Base-by-base conservation (phyloP, 1,284 basidiomycete species). In the Golubevia sp. region DNA sequence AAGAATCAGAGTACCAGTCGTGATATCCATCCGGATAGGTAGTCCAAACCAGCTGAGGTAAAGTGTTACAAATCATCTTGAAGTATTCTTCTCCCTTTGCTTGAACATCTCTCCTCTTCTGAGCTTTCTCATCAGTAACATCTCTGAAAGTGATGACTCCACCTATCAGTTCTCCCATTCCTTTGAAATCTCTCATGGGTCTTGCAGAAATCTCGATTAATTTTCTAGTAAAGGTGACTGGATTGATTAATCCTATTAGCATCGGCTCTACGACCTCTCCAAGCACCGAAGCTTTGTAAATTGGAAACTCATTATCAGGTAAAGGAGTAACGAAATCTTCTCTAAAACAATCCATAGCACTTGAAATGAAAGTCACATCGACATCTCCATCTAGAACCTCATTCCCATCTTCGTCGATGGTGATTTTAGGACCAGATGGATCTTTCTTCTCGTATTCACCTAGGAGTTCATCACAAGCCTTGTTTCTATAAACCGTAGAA, bases 31-130 rank as follows among this genome's bases (percentile, higher is more conserved):
- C 68, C 23, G 79, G 74, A 20, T 61, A 64, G 11, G 83, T 83
- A 34, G 77, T 79, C 82, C 81, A 84, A 1, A 84, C 74, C 53
- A 84, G 63, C 50, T 84, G 82, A 1, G 84, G 82, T 67, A 79
- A 69, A 24, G 64, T 66, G 66, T 79, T 72, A 58, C 74, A 77
- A 51, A 75, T 71, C 51, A 68, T 73, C 49, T 70, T 69, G 66
- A 79, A 79, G 59, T 77, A 79, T 38, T 71, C 67, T 30, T 77
- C 73, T 13, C 58, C 56, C 7, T 48, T 4, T 7, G 56, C 58
- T 48, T 50, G 51, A 8, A 48, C 58, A 2, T 54, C 24, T 24
- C 38, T 18, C 54, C 64, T 66, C 26, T 53, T 49, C 23, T 63
- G 23, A 1, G 44, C 38, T 20, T 67, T 64, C 26, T 64, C 50